These are phyloP conservation scores for Paxillus ammoniavirescens DNA, from an alignment of 768 basidiomycete species.

Conservation along the genomic window DNA sequence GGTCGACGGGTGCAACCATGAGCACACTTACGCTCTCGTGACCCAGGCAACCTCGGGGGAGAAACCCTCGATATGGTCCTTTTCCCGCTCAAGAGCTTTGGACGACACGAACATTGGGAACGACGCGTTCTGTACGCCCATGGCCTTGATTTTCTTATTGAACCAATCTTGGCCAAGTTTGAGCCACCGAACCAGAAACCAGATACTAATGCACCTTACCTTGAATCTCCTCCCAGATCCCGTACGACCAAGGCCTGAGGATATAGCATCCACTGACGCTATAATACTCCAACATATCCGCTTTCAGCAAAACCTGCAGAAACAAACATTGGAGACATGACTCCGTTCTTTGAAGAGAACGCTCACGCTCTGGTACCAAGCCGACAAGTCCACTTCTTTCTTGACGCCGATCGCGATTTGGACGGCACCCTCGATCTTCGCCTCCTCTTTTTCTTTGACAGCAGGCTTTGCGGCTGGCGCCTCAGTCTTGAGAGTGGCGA, in stretches of 20 bases:
- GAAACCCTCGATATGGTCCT: conserved; percentile 98
- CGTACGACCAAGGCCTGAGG: conserved; percentile 95
- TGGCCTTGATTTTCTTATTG: conserved; percentile 85
- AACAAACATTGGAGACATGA: conserved; percentile 10
- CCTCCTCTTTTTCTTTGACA: conserved; percentile 65
- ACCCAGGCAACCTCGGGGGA: conserved; percentile 99
- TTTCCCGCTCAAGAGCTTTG: conserved; percentile 92
- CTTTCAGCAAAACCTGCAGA: conserved; percentile 88
- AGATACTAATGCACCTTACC: conserved; percentile 40
- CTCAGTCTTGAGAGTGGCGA: conserved; percentile 55
- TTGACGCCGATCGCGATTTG: conserved; percentile 93
- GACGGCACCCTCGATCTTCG: conserved; percentile 83
- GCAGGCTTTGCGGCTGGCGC: conserved; percentile 35
- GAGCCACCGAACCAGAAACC: neutral
- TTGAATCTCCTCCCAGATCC: conserved; percentile 96
- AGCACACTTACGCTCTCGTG: conserved; percentile 75
- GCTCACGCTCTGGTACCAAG: conserved; percentile 90
- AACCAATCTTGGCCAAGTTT: conserved; percentile 75
- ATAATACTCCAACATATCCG: conserved; percentile 99
- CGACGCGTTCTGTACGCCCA: conserved; percentile 96
- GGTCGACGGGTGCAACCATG: neutral
- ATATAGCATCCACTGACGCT: conserved; percentile 99
- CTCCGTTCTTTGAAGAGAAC: neutral
- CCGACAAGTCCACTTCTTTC: conserved; percentile 93
- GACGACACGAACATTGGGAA: conserved; percentile 98